Base-by-base conservation (phyloP, 345 rosid genomes). In the Trapa bicornis region DNA sequence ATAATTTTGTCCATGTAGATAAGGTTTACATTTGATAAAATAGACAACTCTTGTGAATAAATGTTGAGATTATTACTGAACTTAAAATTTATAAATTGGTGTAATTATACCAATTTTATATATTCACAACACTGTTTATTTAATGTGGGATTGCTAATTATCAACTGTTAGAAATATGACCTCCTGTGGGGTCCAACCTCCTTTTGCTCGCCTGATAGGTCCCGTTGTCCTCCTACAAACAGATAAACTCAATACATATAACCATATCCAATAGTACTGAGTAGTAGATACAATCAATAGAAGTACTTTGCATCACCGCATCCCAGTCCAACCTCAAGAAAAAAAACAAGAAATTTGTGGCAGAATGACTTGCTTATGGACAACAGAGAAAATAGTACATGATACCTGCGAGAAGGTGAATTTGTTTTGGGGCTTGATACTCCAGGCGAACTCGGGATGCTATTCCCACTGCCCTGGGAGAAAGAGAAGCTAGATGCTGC, bases 111-210 rank as follows among this genome's bases (percentile, higher is more conserved):
- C 29, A 22, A 22, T 22, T 22, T 22, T 22, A 22, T 22, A 22
- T 22, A 22, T 22, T 22, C 29, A 22, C 29, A 22, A 22, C 29
- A 22, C 29, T 22, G 29, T 22, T 22, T 22, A 22, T 22, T 22
- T 22, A 22, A 22, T 22, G 29, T 22, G 29, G 29, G 29, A 22
- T 22, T 22, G 29, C 29, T 22, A 22, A 22, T 22, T 22, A 22
- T 22, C 29, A 22, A 22, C 29, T 22, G 29, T 22, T 22, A 22
- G 3, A 58, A 10, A 6, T 11, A 36, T 41, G 53, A 91, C 97
- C 95, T 91, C 99, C 80, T 87, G 87, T 0, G 84, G 93, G 69
- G 97, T 93, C 98, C 97, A 95, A 56, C 99, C 99, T 15, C 99
- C 97, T 78, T 91, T 95, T 2, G 99, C 96, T 65, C 96, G 86